Evolutionary conservation across 164 flowering plant genomes (phyloP).

Genomic region (Chimonanthus salicifolius): DNA sequence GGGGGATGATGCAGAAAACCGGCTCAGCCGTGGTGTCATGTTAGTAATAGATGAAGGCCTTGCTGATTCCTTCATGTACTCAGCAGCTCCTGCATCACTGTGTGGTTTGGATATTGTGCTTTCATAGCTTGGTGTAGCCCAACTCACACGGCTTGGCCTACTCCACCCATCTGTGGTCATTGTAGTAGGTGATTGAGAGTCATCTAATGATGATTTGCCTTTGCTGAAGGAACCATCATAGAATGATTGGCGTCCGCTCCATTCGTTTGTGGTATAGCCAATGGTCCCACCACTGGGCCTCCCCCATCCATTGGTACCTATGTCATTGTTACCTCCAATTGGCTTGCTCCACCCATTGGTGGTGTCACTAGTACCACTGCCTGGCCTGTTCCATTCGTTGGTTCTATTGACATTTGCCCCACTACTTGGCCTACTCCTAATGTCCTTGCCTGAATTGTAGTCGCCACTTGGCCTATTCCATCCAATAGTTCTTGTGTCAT

Average conservation of each 20-base stretch:
- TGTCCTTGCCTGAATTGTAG: background rate
- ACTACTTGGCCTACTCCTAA: constrained; percentile 13
- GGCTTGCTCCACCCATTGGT: background rate
- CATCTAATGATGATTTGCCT: background rate
- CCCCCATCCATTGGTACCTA: background rate
- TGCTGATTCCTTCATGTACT: constrained; percentile 12
- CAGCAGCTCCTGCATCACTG: constrained; percentile 15
- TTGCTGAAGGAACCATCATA: background rate
- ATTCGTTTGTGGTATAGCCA: background rate
- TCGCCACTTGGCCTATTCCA: background rate
- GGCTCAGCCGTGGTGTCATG: constrained; percentile 2
- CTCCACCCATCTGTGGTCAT: constrained; percentile 16
- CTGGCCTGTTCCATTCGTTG: constrained; percentile 3
- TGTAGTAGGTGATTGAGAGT: background rate
- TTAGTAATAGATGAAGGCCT: constrained; percentile 4
- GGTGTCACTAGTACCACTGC: background rate
- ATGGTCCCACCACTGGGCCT: constrained; percentile 1
- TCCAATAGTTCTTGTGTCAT: background rate
- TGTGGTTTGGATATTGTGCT: constrained; percentile 15
- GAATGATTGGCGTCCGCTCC: constrained; percentile 4
- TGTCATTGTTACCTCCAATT: background rate
- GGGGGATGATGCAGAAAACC: constrained; percentile 11
- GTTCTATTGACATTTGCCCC: background rate
- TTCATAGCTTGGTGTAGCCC: constrained; percentile 17
- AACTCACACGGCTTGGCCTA: constrained; percentile 21